Percentiles rank a stretch among this genome's conserved stretches.
Evolutionary conservation across 1,139 yeast genomes (phyloP).

Genomic region (Debaryomycetaceae sp.): DNA sequence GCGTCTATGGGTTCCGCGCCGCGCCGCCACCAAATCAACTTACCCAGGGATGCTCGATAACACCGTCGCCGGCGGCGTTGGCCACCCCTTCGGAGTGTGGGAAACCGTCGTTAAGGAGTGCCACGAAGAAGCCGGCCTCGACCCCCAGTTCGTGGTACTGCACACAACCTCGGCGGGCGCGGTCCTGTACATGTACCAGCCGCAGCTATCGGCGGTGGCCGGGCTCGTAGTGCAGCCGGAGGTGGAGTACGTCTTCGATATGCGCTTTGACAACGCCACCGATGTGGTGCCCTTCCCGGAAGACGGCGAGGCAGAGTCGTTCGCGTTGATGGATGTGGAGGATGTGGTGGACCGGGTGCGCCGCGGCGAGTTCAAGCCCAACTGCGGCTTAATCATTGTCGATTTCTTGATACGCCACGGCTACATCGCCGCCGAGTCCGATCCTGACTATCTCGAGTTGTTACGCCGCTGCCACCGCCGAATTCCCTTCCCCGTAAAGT

Average conservation of each 20-base stretch:
- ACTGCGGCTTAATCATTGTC: slow-evolving; percentile 73
- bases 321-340: slow-evolving; percentile 55
- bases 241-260: slow-evolving; percentile 74
- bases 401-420: slow-evolving; percentile 89
- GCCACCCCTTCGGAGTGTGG: slow-evolving; percentile 68
- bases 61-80: slow-evolving; percentile 93
- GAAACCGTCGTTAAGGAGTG: slow-evolving; percentile 86
- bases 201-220: not conserved
- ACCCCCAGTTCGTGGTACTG: slow-evolving; percentile 41
- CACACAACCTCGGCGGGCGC: slow-evolving; percentile 57
- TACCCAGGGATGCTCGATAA: slow-evolving; percentile 90
- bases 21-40: slow-evolving; percentile 75
- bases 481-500: slow-evolving; percentile 62
- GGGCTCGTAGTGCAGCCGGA: slow-evolving; percentile 67
- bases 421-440: slow-evolving; percentile 52
- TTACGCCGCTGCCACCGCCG: slow-evolving; percentile 58
- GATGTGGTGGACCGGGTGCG: slow-evolving; percentile 49
- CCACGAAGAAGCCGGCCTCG: slow-evolving; percentile 85
- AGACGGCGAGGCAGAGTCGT: slow-evolving; percentile 83
- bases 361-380: slow-evolving; percentile 74
- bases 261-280: slow-evolving; percentile 47
- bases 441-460: slow-evolving; percentile 59
- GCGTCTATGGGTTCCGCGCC: slow-evolving; percentile 79
- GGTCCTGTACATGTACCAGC: slow-evolving; percentile 59
- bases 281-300: slow-evolving; percentile 61